These are phyloP conservation scores for Quercus glauca DNA, from an alignment of 306 rosid species.

Conservation along the genomic window DNA sequence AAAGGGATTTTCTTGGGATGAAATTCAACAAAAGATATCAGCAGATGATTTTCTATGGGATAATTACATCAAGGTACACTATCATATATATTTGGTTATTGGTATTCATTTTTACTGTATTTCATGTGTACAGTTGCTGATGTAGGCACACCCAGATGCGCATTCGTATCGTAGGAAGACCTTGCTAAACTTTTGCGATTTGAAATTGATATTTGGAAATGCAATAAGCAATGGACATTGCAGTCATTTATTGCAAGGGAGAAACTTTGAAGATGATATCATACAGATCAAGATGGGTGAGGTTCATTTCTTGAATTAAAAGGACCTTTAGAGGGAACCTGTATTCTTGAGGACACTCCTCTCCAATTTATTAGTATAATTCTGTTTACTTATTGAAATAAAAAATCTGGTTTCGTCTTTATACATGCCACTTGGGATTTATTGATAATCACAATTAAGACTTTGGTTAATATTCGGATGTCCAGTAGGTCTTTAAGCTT, in stretches of 20 bases:
- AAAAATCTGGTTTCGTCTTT: not conserved
- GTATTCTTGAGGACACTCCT: not conserved
- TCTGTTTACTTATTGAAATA: not conserved
- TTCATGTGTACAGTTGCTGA: slow-evolving; percentile 22
- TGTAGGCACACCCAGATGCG: slow-evolving; percentile 53
- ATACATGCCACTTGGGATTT: not conserved
- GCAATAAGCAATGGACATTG: slow-evolving; percentile 31
- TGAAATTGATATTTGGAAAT: slow-evolving; percentile 43
- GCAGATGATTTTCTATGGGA: slow-evolving; percentile 50
- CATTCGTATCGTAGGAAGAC: slow-evolving; percentile 39
- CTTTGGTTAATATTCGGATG: not conserved
- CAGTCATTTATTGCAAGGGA: slow-evolving; percentile 29
- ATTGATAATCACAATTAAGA: not conserved
- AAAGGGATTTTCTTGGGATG: slow-evolving; percentile 52
- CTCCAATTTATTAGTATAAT: not conserved
- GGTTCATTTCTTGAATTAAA: not conserved
- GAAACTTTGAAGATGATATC: slow-evolving; percentile 20
- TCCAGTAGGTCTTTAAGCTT: not conserved
- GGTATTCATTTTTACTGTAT: not conserved
- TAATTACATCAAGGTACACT: slow-evolving; percentile 40
- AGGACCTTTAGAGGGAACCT: not conserved
- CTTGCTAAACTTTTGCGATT: slow-evolving; percentile 40
- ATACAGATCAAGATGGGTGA: slow-evolving; percentile 20
- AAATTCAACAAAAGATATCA: slow-evolving; percentile 40
- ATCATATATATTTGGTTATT: slow-evolving; percentile 2